phyloP scores from a whole-genome alignment of 495 filamentous ascomycete species.

The Hypoxylon rickii region DNA sequence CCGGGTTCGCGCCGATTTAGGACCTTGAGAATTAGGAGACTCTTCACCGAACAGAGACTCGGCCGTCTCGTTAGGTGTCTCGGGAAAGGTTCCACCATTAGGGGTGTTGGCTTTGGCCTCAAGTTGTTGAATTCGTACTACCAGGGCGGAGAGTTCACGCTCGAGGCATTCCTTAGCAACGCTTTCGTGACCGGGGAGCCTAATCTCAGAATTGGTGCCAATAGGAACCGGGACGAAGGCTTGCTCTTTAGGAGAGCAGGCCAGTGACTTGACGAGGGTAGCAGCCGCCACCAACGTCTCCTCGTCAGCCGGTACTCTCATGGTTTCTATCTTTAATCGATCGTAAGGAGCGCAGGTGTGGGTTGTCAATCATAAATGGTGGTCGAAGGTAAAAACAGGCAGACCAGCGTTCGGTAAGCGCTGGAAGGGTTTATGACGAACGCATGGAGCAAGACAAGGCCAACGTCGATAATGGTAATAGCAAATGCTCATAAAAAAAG shows the following conservation, averaged over 20 bases:
- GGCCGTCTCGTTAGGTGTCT: slow-evolving; percentile 63
- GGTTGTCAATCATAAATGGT: slow-evolving; percentile 15
- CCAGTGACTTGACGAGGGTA: slow-evolving; percentile 66
- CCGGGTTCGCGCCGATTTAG: slow-evolving; percentile 26
- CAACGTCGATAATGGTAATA: slow-evolving; percentile 17
- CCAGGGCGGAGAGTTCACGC: slow-evolving; percentile 69
- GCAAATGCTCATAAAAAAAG: slow-evolving; percentile 13
- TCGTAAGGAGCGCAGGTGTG: slow-evolving; percentile 5
- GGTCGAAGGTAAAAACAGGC: slow-evolving; percentile 8
- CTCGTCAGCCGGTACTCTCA: slow-evolving; percentile 59
- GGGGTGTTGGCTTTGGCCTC: slow-evolving; percentile 66
- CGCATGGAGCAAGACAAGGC: slow-evolving; percentile 42
- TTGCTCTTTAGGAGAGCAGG: slow-evolving; percentile 47
- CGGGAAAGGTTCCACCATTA: slow-evolving; percentile 61
- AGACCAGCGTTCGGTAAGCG: slow-evolving; percentile 50
- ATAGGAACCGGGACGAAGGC: slow-evolving; percentile 35
- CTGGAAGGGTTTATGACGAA: slow-evolving; percentile 47
- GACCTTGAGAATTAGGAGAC: slow-evolving; percentile 14
- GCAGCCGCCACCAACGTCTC: slow-evolving; percentile 66
- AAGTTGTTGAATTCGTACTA: slow-evolving; percentile 68
- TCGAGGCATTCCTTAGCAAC: slow-evolving; percentile 71
- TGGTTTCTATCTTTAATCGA: slow-evolving; percentile 9
- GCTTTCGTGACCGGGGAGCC: slow-evolving; percentile 67
- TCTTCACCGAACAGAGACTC: slow-evolving; percentile 59
- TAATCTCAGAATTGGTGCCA: slow-evolving; percentile 50